Base-by-base conservation (phyloP, 169 alveolate genomes). In the Plasmodium gonderi region DNA sequence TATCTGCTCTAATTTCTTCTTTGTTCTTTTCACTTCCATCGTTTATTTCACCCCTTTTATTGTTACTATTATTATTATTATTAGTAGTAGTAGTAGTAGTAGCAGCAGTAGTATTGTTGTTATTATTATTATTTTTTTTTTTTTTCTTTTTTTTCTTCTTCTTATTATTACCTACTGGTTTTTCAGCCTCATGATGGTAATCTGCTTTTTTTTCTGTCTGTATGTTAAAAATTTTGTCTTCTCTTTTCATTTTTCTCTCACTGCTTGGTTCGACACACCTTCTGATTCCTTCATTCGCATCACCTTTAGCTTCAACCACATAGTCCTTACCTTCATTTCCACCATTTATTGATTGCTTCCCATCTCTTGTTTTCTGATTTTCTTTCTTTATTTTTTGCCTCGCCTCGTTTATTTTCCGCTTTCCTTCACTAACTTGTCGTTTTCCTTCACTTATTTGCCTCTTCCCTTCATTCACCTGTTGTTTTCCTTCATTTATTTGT, bases 361-460 rank as follows among this genome's bases (percentile, higher is more conserved):
- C 64, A 64, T 85, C 78, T 69, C 14, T 74, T 23, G 51, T 64
- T 72, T 68, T 23, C 11, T 68, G 54, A 60, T 68, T 65, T 91
- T 78, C 47, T 65, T 91, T 29, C 36, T 91, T 44, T 91, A 74
- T 40, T 82, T 91, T 44, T 82, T 29, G 29, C 76, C 4, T 47
- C 80, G 69, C 29, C 79, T 85, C 6, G 78, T 17, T 17, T 80
- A 75, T 17, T 91, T 87, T 51, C 75, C 68, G 36, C 77, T 77
- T 12, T 91, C 77, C 75, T 76, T 7, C 60, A 68, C 95, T 87
- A 64, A 91, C 3, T 81, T 65, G 83, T 47, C 26, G 44, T 45
- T 77, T 20, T 79, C 79, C 40, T 79, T 87, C 65, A 38, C 79
- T 14, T 51, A 26, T 36, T 79, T 33, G 26, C 64, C 11, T 12